Evolutionary conservation across 1,284 basidiomycete species (phyloP), one percentile per base, ranked within the genome.

Genomic region (Jaminaea rosea): DNA sequence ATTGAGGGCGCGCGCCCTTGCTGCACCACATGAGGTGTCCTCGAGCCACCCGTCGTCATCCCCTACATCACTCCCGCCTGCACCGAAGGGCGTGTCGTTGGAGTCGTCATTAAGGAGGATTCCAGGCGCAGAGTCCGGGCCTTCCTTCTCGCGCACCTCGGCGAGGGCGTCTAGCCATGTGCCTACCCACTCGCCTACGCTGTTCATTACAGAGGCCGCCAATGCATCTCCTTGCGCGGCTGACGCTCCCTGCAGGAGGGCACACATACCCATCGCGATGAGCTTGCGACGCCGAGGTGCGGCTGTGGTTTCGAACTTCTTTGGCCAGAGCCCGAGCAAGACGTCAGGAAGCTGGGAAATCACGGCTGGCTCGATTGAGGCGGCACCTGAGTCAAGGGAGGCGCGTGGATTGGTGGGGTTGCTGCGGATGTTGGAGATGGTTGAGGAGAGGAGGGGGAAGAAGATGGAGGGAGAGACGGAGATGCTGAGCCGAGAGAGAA

Each of bases 241-340:
- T 32, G 7, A 31, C 19, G 39, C 17, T 2, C 39, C 39, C 2
- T n/a, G 19, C 19, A 42, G 39, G 17, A 42, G 5, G 15, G 39
- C 39, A 11, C 39, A 17, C 39, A 42, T 42, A 11, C 39, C 39
- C 19, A 42, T 13, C 4, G 39, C 44, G 44, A 45, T 27, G 44
- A 45, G 44, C 17, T 67, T 65, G 10, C 65, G 58, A 34, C 62
- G 59, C 9, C 66, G 58, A 21, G 53, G 42, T 13, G 67, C 63
- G 26, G 66, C 46, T 61, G 69, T 71, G 53, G 61, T 66, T 32
- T 68, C 66, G 44, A 66, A 69, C 9, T 60, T 50, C 9, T 52
- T 44, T 44, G 62, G 58, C 32, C 42, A 48, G 15, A 37, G 46
- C 11, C 15, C 24, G 21, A 56, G 19, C 31, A 59, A 24, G 17